Evolutionary conservation across 2,329 filamentous ascomycete genomes (phyloP), one percentile per base, ranked within the genome.

Genomic region (Pseudogymnoascus sp.): DNA sequence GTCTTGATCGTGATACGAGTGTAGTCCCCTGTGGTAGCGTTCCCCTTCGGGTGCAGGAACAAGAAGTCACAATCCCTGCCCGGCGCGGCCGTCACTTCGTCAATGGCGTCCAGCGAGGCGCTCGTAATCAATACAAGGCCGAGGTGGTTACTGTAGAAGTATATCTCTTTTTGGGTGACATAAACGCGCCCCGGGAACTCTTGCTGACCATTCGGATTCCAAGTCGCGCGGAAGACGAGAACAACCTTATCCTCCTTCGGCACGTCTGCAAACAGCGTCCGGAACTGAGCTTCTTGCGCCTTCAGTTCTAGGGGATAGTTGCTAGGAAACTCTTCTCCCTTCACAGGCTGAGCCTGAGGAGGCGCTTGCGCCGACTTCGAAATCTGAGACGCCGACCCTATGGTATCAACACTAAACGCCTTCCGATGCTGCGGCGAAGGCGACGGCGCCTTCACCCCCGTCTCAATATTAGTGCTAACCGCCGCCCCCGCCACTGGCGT

Each of bases 121-220:
- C 85, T 85, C 60, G 92, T 93, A 1, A 93, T 90, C 37, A 96
- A 82, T 0, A 97, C 89, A 5, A 99, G 82, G 5, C 95, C 95
- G 73, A 97, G 87, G 72, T 97, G 90, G 71, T 97, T 90, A 70
- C 93, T 96, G 76, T 97, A 99, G 72, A 99, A 97, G 75, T 96
- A 97, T 73, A 99, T 87, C 67, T 93, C 89, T 66, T 88, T 87
- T 0, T 88, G 82, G 0, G 93, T 97, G 65, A 96, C 87, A 73
- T 96, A 99, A 23, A 96, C 87, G 62, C 95, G 86, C 0, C 95
- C 88, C 7, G 88, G 88, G 65, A 97, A 91, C 65, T 90, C 87
- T 74, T 90, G 88, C 68, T 87, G 83, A 62, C 89, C 87, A 68
- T 87, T 88, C 1, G 87, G 85, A 70, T 86, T 88, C 72, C 95